A percentile compares a stretch with the other conserved stretches of the same genome.
Conservation (phyloP, 768 basidiomycete genomes). For the Termitomyces sp. region DNA sequence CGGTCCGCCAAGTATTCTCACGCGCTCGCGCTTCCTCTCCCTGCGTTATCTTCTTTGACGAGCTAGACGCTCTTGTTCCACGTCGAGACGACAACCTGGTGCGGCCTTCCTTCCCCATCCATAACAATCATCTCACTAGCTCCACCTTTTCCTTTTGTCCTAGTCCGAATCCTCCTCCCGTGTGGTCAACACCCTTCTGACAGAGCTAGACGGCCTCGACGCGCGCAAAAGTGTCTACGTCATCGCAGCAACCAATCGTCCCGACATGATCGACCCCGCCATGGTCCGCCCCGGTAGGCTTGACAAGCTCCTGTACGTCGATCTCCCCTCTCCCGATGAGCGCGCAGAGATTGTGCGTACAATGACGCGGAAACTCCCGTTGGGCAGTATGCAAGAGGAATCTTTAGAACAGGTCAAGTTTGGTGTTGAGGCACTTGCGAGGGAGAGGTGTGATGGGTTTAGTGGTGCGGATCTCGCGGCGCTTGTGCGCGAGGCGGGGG, state of each 20-base stretch:
- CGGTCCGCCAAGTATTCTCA: constrained; percentile 91
- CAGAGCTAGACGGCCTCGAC: constrained; percentile 91
- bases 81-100: constrained; percentile 87
- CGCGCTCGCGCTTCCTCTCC: constrained; percentile 91
- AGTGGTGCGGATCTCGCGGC: constrained; percentile 91
- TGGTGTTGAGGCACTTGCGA: constrained; percentile 43
- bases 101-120: constrained; percentile 19
- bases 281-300: constrained; percentile 96
- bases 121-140: background rate
- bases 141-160: background rate
- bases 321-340: constrained; percentile 69
- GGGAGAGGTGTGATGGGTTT: constrained; percentile 73
- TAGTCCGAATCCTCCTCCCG: constrained; percentile 92
- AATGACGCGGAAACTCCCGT: constrained; percentile 64
- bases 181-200: constrained; percentile 90
- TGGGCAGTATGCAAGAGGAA: constrained; percentile 27
- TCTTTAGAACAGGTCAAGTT: constrained; percentile 16
- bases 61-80: constrained; percentile 89
- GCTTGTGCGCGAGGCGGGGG: constrained; percentile 85
- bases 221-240: constrained; percentile 85
- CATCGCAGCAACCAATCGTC: constrained; percentile 91
- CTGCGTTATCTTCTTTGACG: constrained; percentile 94
- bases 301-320: constrained; percentile 92
- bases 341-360: constrained; percentile 83
- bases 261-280: constrained; percentile 96